Base-by-base conservation (phyloP, 352 stramenopile genomes). In the Phytophthora agathidicida region DNA sequence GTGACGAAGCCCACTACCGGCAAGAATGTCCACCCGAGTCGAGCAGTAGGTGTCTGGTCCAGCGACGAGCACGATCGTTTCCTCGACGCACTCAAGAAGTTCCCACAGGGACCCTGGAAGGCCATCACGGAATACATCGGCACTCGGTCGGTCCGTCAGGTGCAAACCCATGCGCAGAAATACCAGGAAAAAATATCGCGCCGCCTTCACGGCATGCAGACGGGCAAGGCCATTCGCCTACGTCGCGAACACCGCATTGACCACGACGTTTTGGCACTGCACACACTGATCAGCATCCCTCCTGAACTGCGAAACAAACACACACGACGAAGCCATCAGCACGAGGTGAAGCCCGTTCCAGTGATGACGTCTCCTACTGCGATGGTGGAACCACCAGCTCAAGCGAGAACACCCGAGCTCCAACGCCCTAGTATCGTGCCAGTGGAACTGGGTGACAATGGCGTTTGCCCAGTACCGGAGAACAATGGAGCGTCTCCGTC, bases 151-250 rank as follows among this genome's bases (percentile, higher is more conserved):
- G 65, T 83, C 1, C 77, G 83, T 3, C 83, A 92, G 51, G 80
- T 89, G 49, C 83, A 90, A 52, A 90, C 80, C 3, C 75, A 85
- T 46, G 69, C 73, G 11, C 70, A 85, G 45, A 83, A 81, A 56
- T 92, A 92, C 57, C 76, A 87, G 51, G 80, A 92, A 47, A 92
- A 92, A 42, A 75, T 92, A 27, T 66, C 67, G 31, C 80, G 83
- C 3, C 69, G 77, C 11, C 58, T 83, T 33, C 76, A 83, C n/a
- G 78, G 83, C 0, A 68, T 90, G 28, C 72, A 78, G 33, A 85
- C 80, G 20, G 77, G 84, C 14, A 83, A 80, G 17, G 69, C 66
- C 26, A 80, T 69, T 32, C 69, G 71, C 26, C 55, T 76, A 0
- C 66, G 80, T 13, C 67, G 64, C 9, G 80, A 90, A 52, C 77